Base-by-base conservation (phyloP, 495 filamentous ascomycete species). In the Tuber calosporum region DNA sequence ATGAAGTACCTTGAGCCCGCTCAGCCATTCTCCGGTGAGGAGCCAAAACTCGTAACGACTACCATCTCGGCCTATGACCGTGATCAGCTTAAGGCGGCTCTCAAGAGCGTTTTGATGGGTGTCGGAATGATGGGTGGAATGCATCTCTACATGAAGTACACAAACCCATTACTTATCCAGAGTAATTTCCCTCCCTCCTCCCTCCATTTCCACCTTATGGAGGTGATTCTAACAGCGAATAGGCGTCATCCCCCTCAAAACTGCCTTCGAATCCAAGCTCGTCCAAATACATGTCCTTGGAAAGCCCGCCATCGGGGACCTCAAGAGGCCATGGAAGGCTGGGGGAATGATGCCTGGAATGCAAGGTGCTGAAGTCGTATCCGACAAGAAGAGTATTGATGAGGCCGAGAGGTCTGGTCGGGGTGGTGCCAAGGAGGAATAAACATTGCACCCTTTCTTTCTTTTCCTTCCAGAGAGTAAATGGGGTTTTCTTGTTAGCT, bases 71-170 rank as follows among this genome's bases (percentile, higher is more conserved):
- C 92, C 76, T 98, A 99, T 86, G 95, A 99, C 83, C 84, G 89
- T 78, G 85, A 86, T 73, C 95, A 99, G 85, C 87, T 97, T 81
- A 90, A 90, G 85, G 86, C 87, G 77, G 85, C 92, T 78, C 90
- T 91, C 85, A 93, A 93, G 85, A 87, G 89, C 77, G 93, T 97
- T 83, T 84, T 96, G 76, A 97, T 96, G 91, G 95, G 95, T 69
- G 86, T 99, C 69, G 93, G 88, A 80, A 98, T 99, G 95, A 98
- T 98, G 95, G 88, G 84, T 75, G 90, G 97, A 81, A 98, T 99
- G 95, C 95, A 97, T 86, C 75, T 97, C 78, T 98, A 98, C 89
- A 90, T 99, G 86, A 92, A 97, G 84, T 98, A 97, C 90, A 97
- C 94, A 85, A 99, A 97, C 89, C 95, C 95, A 43, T 91, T 99